These are phyloP conservation scores for Dendrocalamus sinicus DNA, from an alignment of 176 grass and related monocot species.

Conservation along the genomic window DNA sequence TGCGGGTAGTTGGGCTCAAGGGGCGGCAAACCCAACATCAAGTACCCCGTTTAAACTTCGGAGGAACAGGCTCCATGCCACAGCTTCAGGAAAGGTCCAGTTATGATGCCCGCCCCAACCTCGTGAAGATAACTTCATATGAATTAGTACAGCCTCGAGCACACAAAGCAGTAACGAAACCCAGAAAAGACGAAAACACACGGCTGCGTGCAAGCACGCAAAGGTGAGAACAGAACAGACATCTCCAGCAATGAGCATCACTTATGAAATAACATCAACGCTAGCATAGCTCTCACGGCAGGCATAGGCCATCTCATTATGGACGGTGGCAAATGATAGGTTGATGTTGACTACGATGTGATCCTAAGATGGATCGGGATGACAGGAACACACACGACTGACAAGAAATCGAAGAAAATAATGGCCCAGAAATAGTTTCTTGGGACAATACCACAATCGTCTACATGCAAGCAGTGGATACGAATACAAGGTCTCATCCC, in stretches of 20 bases:
- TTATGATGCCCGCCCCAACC: too few species aligned
- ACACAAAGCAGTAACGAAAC: not conserved
- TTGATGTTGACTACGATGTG: conserved; percentile 45
- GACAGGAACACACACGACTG: conserved; percentile 23
- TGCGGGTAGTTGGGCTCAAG: too few species aligned
- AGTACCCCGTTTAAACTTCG: too few species aligned
- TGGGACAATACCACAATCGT: conserved; percentile 40
- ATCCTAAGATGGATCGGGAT: conserved; percentile 49
- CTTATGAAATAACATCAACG: conserved; percentile 37
- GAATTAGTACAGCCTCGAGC: not conserved
- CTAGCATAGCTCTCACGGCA: conserved; percentile 42
- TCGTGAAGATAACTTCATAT: too few species aligned
- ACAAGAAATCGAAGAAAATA: conserved; percentile 46
- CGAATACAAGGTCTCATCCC: conserved; percentile 45
- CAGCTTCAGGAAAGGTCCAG: too few species aligned
- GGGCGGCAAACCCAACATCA: too few species aligned
- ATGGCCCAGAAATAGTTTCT: conserved; percentile 45
- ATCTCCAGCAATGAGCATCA: not conserved
- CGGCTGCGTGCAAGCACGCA: not conserved
- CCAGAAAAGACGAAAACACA: not conserved
- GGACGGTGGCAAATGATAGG: conserved; percentile 31
- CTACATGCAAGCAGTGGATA: conserved; percentile 42
- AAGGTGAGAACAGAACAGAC: not conserved
- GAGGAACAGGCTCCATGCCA: too few species aligned
- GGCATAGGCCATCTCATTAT: conserved; percentile 52